Conservation (phyloP, 1,139 yeast genomes). For the Zhuliangozyma parablackwelliae region DNA sequence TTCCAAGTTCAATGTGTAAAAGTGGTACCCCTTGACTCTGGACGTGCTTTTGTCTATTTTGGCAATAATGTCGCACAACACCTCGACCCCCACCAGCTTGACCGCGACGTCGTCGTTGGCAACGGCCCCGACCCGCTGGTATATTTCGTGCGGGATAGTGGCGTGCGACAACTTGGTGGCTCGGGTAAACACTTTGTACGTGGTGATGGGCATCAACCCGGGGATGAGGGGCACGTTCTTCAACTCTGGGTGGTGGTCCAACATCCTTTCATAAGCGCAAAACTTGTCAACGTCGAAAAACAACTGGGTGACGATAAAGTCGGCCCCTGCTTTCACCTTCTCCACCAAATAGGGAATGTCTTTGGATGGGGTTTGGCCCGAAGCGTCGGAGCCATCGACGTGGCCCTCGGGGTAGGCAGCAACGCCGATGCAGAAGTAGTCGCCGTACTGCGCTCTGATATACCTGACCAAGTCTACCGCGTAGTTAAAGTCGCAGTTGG, state of each 20-base stretch:
- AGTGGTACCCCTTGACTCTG: conserved; percentile 75
- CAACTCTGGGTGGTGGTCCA: conserved; percentile 32
- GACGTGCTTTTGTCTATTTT: conserved; percentile 46
- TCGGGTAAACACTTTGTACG: conserved; percentile 78
- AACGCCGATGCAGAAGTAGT: conserved; percentile 81
- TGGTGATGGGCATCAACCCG: conserved; percentile 95
- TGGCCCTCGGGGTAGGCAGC: conserved; percentile 98
- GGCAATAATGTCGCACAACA: conserved; percentile 61
- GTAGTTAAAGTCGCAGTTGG: conserved; percentile 55
- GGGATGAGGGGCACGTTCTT: conserved; percentile 65
- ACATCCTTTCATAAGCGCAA: conserved; percentile 32
- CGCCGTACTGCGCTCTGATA: conserved; percentile 64
- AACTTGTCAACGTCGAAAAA: conserved; percentile 42
- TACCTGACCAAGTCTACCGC: conserved; percentile 84
- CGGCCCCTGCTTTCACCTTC: conserved; percentile 46
- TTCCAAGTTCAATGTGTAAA: conserved; percentile 85
- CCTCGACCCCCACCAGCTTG: conserved; percentile 75
- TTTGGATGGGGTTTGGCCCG: conserved; percentile 54
- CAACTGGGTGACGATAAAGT: conserved; percentile 42
- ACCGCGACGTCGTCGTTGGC: conserved; percentile 80
- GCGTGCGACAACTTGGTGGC: conserved; percentile 92
- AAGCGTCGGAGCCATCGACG: conserved; percentile 69
- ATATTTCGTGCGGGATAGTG: conserved; percentile 55
- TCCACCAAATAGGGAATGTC: conserved; percentile 70
- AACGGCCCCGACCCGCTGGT: conserved; percentile 46